phyloP scores from a whole-genome alignment of 2,329 filamentous ascomycete species.

The Calycina herbarum region DNA sequence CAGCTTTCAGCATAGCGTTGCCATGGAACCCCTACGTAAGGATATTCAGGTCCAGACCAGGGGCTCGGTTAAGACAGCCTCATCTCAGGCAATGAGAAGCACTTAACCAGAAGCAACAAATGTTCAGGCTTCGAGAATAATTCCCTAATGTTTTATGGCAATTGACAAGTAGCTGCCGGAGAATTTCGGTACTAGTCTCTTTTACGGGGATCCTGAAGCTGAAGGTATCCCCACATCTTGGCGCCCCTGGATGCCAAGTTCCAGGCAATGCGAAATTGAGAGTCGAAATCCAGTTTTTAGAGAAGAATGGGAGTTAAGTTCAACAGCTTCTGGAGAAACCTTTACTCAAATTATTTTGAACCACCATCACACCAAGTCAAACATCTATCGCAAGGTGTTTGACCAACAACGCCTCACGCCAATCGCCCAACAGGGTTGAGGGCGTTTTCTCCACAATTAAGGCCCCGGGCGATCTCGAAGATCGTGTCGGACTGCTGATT shows the following conservation, averaged over 20 bases:
- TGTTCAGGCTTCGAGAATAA: too few species aligned
- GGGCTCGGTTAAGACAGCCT: neutral
- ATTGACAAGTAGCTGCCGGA: too few species aligned
- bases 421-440: neutral
- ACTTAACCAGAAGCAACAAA: neutral
- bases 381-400: neutral
- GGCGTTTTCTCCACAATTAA: neutral
- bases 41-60: neutral
- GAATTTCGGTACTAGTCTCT: neutral
- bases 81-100: neutral
- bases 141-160: too few species aligned
- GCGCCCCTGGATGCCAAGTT: neutral
- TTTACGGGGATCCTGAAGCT: neutral
- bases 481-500: neutral
- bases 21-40: neutral
- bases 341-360: neutral
- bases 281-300: neutral
- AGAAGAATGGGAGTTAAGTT: neutral
- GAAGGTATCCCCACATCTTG: neutral
- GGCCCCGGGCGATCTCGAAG: neutral
- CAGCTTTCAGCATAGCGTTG: neutral
- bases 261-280: neutral
- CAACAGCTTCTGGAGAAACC: neutral
- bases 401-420: neutral
- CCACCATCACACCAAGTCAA: neutral